Evolutionary conservation across 768 basidiomycete genomes (phyloP), one percentile per base, ranked within the genome.

Genomic region (Sistotremastrum niveocremeum): DNA sequence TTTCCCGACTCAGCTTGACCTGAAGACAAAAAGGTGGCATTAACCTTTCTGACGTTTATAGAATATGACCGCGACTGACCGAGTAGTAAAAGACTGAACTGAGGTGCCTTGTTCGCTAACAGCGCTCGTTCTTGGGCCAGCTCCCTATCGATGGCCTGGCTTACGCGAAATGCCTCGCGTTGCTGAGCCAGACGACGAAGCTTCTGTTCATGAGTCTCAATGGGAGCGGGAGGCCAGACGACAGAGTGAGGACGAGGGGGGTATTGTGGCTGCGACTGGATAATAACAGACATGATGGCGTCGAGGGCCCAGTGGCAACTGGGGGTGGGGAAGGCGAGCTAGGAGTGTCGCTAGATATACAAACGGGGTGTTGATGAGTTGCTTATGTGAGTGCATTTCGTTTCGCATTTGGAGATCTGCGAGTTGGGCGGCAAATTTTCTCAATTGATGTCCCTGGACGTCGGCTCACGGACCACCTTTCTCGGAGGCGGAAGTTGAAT

Each of bases 1-100:
- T 81, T 81, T 32, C 79, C 79, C 5, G 77, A 76, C 61, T 80
- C 78, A 33, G 78, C 74, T 58, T 79, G 79, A 41, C 79, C 77
- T 79, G 49, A 30, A 29, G 6, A 33, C 32, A 34, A 37, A 37
- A 37, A 37, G 30, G 2, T 30, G 31, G 9, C 20, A 30, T n/a
- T 20, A 34, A 44, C 20, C 20, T 20, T 20, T 20, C 20, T 20
- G 20, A 20, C 20, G 20, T 20, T 20, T 20, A 20, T 20, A 20
- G 2, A 20, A 20, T 20, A 40, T 34, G 4, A 36, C 29, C 31
- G 32, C 7, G 42, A 48, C 73, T 41, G 39, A 78, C 78, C 79
- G 36, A 80, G 65, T 37, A 81, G 62, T 28, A 81, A 62, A 10
- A 79, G 66, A 56, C 72, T 76, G 12, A 69, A 65, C 9, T 66